Conservation (phyloP, 768 basidiomycete species). For the Coprinopsis sp. region DNA sequence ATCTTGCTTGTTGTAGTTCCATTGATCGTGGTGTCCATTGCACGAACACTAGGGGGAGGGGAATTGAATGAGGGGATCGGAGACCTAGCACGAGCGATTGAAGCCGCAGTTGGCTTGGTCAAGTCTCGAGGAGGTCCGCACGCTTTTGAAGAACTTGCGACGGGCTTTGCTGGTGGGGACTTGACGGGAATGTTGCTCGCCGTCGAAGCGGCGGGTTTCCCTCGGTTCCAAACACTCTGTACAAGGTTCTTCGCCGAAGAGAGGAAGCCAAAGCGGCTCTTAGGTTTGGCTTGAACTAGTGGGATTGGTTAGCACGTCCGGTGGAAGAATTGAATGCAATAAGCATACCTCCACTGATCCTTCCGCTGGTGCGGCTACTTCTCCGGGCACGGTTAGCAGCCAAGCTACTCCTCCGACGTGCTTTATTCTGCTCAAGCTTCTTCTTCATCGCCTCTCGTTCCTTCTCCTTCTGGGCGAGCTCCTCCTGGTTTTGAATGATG, state of each 20-base stretch:
- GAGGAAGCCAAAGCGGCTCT: conserved; percentile 66
- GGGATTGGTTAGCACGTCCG: conserved; percentile 6
- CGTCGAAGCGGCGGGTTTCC: conserved; percentile 28
- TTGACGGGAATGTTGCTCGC: conserved; percentile 12
- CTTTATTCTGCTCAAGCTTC: conserved; percentile 62
- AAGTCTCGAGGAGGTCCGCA: background rate
- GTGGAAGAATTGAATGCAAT: conserved; percentile 12
- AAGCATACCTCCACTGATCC: conserved; percentile 22
- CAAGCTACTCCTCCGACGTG: conserved; percentile 65
- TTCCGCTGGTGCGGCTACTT: conserved; percentile 36
- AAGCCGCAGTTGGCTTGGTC: conserved; percentile 2
- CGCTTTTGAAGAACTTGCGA: conserved; percentile 6
- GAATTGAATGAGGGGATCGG: conserved; percentile 6
- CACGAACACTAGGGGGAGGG: conserved; percentile 12
- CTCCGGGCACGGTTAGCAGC: conserved; percentile 32
- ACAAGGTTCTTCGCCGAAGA: conserved; percentile 69
- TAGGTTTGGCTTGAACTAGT: conserved; percentile 37
- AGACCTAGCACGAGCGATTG: conserved; percentile 2
- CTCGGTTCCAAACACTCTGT: conserved; percentile 68
- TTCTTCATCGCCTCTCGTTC: conserved; percentile 56
- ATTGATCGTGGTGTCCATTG: conserved; percentile 14
- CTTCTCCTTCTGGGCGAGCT: conserved; percentile 42
- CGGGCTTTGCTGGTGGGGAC: background rate
- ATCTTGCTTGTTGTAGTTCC: conserved; percentile 10
- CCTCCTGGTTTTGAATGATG: conserved; percentile 36